Evolutionary conservation across 306 rosid species (phyloP), one percentile per base, ranked within the genome.

Genomic region (Glycyrrhiza uralensis): DNA sequence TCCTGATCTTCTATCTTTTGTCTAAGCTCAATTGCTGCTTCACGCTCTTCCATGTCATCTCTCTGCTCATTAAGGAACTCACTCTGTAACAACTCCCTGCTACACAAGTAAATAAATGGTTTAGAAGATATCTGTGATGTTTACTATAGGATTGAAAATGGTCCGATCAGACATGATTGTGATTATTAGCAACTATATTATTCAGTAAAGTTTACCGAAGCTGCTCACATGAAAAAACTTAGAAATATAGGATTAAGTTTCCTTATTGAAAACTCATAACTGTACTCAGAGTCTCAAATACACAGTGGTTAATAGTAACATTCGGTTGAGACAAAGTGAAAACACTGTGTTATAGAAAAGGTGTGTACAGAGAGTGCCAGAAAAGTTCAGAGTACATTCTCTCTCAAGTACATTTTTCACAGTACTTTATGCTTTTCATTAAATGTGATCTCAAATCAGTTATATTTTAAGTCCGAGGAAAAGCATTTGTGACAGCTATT

Each of bases 1-100:
- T 91, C 99, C 76, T 91, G 88, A 78, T 95, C 96, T 78, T 88
- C 96, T 71, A 91, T 79, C 79, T 73, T 85, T 79, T 91, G 87
- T 66, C 93, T 74, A 26, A 95, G 97, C 75, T 91, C 89, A 76
- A 86, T 69, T 3, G 93, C 97, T 19, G 92, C 97, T 81, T 95
- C 97, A 15, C 96, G 92, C 60, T 95, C 96, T 82, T 79, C 92
- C 69, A 89, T 73, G 28, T 91, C 87, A 76, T 88, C 96, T 81
- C 91, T 83, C 23, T 90, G 89, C 72, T 91, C 88, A 70, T 85
- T 91, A 45, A 95, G 96, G 85, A 95, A 89, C 42, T 85, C 90
- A 4, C 96, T 91, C 68, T 86, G 86, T 81, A 89, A 82, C 81
- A 95, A 85, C 45, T 95, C 97, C 64, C 99, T 94, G 96, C 9